Conservation (phyloP, 2,329 filamentous ascomycete species). For the Colletotrichum neosansevieriae region DNA sequence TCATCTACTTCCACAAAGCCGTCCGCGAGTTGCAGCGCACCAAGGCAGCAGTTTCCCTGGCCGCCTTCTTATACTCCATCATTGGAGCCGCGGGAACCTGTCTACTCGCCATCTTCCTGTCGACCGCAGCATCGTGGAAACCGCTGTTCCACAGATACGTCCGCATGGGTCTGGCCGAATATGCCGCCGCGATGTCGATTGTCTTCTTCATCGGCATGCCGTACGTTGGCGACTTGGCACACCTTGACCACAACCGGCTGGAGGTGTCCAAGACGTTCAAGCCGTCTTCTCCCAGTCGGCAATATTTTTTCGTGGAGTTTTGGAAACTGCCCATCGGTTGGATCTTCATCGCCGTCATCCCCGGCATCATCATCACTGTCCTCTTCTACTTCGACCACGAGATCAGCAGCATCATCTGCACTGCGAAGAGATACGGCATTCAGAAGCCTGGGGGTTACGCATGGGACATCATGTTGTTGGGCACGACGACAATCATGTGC, state of each 20-base stretch:
- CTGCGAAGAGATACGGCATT: conserved; percentile 69
- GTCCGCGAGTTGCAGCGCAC: conserved; percentile 73
- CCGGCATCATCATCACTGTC: conserved; percentile 72
- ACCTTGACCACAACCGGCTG: conserved; percentile 69
- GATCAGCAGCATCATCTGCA: conserved; percentile 77
- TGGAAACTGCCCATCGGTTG: conserved; percentile 71
- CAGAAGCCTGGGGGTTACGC: conserved; percentile 73
- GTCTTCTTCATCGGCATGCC: conserved; percentile 74
- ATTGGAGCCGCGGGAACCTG: conserved; percentile 74
- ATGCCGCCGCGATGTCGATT: conserved; percentile 75
- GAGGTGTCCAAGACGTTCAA: conserved; percentile 67
- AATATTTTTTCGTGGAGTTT: conserved; percentile 71
- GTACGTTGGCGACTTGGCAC: conserved; percentile 68
- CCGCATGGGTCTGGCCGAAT: conserved; percentile 71
- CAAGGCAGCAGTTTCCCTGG: conserved; percentile 67
- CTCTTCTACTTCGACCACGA: conserved; percentile 80
- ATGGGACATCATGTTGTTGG: conserved; percentile 73
- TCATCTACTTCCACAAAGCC: conserved; percentile 78
- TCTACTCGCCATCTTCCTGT: conserved; percentile 70
- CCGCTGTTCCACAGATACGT: conserved; percentile 72
- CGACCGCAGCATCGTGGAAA: conserved; percentile 71
- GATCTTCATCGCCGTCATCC: conserved; percentile 72
- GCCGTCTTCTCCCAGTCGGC: conserved; percentile 67
- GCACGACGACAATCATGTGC: conserved; percentile 72
- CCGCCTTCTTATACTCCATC: conserved; percentile 73